Evolutionary conservation across 2,329 filamentous ascomycete genomes (phyloP).

Genomic region (Calonectria leucothoes): DNA sequence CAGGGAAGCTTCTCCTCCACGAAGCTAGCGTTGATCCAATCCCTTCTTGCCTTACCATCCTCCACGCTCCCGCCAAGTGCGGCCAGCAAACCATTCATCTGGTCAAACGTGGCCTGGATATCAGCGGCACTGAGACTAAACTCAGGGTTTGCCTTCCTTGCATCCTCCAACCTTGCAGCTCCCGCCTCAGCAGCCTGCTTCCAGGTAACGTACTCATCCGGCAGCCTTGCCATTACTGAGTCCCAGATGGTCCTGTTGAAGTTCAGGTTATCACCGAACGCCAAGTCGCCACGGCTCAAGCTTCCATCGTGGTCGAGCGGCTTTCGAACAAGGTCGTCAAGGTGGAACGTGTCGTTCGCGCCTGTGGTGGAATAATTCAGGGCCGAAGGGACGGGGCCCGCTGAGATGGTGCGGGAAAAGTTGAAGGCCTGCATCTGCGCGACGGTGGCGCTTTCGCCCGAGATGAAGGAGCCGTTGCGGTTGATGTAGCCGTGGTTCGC

Average conservation of each 20-base stretch:
- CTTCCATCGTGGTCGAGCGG: constrained; percentile 1
- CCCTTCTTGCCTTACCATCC: not conserved
- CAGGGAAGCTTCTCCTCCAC: not conserved
- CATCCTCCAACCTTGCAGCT: not conserved
- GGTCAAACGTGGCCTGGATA: not conserved
- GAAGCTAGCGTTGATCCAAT: not conserved
- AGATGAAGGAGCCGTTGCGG: not conserved
- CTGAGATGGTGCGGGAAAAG: not conserved
- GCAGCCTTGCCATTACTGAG: not conserved
- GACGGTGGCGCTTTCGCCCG: not conserved
- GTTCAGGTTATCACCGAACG: not conserved
- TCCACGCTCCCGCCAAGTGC: not conserved
- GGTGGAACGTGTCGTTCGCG: not conserved
- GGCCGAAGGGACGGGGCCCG: not conserved
- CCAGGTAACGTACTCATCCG: constrained; percentile 1
- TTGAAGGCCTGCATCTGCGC: constrained; percentile 2
- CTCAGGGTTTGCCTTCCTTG: not conserved
- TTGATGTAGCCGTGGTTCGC: constrained; percentile 2
- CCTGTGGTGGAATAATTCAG: not conserved
- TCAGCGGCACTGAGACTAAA: not conserved
- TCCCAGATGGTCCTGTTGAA: constrained; percentile 3
- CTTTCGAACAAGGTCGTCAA: not conserved
- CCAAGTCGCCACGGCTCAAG: not conserved
- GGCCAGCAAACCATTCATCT: not conserved
- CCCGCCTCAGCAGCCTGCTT: not conserved